These are phyloP conservation scores for Yarrowia sp. DNA, from an alignment of 805 yeast genomes.

Conservation along the genomic window DNA sequence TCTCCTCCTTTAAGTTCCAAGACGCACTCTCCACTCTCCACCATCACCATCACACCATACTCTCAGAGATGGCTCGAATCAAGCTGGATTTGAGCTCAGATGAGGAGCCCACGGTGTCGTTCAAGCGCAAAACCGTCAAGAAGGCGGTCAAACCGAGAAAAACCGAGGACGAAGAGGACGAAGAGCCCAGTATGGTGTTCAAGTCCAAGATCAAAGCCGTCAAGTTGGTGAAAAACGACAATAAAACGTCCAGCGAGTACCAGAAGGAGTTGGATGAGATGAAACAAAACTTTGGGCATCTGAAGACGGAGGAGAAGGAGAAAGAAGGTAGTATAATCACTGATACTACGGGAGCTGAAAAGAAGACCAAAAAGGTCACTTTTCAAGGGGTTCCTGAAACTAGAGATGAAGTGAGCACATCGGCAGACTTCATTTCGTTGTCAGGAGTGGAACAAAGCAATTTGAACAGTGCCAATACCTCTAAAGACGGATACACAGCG, in stretches of 20 bases:
- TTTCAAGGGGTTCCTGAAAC: not conserved
- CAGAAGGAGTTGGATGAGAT: constrained; percentile 35
- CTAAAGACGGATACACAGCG: constrained; percentile 6
- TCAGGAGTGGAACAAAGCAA: not conserved
- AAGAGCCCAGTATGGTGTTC: constrained; percentile 13
- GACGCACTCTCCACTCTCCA: not conserved
- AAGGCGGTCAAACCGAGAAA: not conserved
- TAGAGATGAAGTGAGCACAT: not conserved
- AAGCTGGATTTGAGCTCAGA: constrained; percentile 36
- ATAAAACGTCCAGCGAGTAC: not conserved
- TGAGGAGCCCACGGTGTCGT: constrained; percentile 33
- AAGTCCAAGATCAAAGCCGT: constrained; percentile 35
- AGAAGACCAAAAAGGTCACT: constrained; percentile 9
- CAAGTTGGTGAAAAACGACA: constrained; percentile 1
- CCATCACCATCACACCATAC: not conserved
- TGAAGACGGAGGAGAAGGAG: not conserved
- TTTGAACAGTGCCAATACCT: not conserved
- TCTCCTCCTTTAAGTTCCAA: not conserved
- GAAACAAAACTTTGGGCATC: constrained; percentile 4
- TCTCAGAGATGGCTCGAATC: constrained; percentile 12
- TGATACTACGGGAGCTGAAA: not conserved
- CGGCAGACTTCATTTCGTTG: constrained; percentile 16
- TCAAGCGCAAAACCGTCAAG: constrained; percentile 13
- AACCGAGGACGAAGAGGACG: not conserved
- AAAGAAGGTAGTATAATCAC: not conserved